phyloP scores from a whole-genome alignment of 2,329 filamentous ascomycete species.

The Fusarium aywerte region DNA sequence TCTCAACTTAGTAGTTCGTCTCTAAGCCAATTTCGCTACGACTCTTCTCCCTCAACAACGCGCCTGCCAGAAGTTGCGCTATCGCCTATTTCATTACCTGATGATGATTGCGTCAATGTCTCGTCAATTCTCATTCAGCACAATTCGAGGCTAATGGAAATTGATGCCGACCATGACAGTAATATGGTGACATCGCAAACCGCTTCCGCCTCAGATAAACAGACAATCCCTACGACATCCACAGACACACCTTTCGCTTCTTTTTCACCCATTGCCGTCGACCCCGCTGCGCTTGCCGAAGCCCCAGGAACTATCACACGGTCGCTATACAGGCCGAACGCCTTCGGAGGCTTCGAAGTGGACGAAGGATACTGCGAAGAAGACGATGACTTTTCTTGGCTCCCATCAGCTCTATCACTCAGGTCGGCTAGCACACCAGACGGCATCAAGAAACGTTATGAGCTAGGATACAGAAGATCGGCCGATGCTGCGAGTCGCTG shows the following conservation, averaged over 20 bases:
- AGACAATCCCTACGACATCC: neutral
- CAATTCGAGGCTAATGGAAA: slow-evolving; percentile 27
- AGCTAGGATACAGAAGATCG: slow-evolving; percentile 40
- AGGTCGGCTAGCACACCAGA: slow-evolving; percentile 19
- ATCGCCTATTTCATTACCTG: slow-evolving; percentile 34
- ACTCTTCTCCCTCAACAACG: neutral
- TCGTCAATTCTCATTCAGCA: slow-evolving; percentile 6
- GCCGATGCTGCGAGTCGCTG: slow-evolving; percentile 42
- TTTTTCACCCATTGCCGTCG: slow-evolving; percentile 7
- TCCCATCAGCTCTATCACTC: slow-evolving; percentile 30
- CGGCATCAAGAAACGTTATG: slow-evolving; percentile 39
- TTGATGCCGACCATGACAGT: slow-evolving; percentile 15
- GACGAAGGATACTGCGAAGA: slow-evolving; percentile 48
- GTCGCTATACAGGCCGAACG: slow-evolving; percentile 9
- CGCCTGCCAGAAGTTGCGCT: slow-evolving; percentile 11
- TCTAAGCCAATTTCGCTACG: slow-evolving; percentile 22
- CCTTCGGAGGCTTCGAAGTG: slow-evolving; percentile 36
- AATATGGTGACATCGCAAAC: neutral
- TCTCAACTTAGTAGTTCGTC: slow-evolving; percentile 40
- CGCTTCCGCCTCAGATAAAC: neutral
- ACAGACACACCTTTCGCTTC: neutral
- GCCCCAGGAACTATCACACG: neutral
- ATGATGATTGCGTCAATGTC: slow-evolving; percentile 23
- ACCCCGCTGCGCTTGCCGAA: slow-evolving; percentile 8
- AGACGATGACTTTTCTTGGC: slow-evolving; percentile 44